Conservation (phyloP, 2,329 filamentous ascomycete species). For the Nothomitra cinnamomea region DNA sequence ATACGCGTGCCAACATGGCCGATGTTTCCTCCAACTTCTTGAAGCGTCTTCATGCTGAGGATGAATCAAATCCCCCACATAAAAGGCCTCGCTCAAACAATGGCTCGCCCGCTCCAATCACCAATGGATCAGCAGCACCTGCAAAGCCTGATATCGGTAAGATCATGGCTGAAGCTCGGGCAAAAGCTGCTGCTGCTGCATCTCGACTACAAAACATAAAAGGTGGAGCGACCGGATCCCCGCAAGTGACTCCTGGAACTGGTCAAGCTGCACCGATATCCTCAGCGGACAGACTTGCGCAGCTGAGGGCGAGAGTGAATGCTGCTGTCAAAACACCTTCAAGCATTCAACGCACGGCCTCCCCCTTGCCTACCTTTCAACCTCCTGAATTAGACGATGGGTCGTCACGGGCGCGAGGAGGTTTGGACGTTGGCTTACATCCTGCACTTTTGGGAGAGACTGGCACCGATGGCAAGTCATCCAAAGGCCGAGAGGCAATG, state of each 20-base stretch:
- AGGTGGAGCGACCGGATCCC: background rate
- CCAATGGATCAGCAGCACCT: conserved; percentile 17
- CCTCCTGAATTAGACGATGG: conserved; percentile 31
- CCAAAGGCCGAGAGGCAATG: conserved; percentile 24
- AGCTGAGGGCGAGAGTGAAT: conserved; percentile 63
- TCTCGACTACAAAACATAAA: conserved; percentile 22
- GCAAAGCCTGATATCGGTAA: conserved; percentile 28
- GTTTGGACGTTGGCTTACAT: conserved; percentile 59
- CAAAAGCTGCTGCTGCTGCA: conserved; percentile 30
- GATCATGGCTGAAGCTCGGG: conserved; percentile 29
- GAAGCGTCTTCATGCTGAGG: conserved; percentile 31
- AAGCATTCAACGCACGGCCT: conserved; percentile 27
- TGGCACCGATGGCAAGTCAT: conserved; percentile 26
- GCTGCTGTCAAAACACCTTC: conserved; percentile 39
- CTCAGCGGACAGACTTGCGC: conserved; percentile 48
- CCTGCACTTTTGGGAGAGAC: conserved; percentile 47
- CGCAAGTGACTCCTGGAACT: background rate
- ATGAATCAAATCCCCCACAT: conserved; percentile 26
- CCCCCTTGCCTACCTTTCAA: conserved; percentile 21
- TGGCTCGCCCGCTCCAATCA: conserved; percentile 28
- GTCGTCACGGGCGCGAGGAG: conserved; percentile 38
- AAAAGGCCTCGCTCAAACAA: conserved; percentile 32
- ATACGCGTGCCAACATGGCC: conserved; percentile 20
- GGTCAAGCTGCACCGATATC: background rate
- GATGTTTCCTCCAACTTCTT: conserved; percentile 25